These are phyloP conservation scores for Drosera capensis DNA, from an alignment of 148 eudicot species.

Conservation along the genomic window DNA sequence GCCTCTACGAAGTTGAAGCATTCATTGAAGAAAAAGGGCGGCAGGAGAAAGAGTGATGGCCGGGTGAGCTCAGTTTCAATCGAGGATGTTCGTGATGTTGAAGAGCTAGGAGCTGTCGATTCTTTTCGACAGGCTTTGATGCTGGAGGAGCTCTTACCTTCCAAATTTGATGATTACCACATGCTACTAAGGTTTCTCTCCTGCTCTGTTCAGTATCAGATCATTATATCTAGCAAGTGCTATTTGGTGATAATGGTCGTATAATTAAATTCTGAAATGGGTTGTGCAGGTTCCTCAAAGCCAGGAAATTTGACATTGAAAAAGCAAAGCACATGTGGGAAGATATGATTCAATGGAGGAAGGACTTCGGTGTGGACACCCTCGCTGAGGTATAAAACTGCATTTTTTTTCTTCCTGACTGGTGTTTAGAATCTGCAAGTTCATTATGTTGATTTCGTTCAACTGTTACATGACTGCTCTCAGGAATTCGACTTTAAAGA, in stretches of 20 bases:
- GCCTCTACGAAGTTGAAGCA: slow-evolving; percentile 87
- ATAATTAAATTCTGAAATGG: neutral
- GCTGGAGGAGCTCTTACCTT: slow-evolving; percentile 52
- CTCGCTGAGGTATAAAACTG: slow-evolving; percentile 24
- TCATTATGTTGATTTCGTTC: neutral
- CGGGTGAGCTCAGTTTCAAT: slow-evolving; percentile 87
- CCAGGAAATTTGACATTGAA: slow-evolving; percentile 62
- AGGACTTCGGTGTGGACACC: slow-evolving; percentile 47
- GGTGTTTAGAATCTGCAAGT: neutral
- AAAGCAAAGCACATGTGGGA: slow-evolving; percentile 73
- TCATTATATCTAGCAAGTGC: no score
- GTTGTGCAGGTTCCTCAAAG: slow-evolving; percentile 44
- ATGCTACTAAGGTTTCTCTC: slow-evolving; percentile 61
- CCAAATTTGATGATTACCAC: slow-evolving; percentile 58
- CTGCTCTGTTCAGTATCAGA: no score
- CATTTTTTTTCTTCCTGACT: neutral
- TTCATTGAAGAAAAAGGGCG: slow-evolving; percentile 78
- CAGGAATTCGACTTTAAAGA: slow-evolving; percentile 89
- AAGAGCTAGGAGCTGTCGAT: slow-evolving; percentile 58
- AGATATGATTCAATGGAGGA: slow-evolving; percentile 64
- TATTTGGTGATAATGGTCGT: no score
- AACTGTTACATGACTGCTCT: neutral
- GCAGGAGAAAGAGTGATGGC: slow-evolving; percentile 79
- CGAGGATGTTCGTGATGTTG: slow-evolving; percentile 89
- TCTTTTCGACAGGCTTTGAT: slow-evolving; percentile 49